Conservation (phyloP, 208 protist species). For the Leishmania braziliensis region DNA sequence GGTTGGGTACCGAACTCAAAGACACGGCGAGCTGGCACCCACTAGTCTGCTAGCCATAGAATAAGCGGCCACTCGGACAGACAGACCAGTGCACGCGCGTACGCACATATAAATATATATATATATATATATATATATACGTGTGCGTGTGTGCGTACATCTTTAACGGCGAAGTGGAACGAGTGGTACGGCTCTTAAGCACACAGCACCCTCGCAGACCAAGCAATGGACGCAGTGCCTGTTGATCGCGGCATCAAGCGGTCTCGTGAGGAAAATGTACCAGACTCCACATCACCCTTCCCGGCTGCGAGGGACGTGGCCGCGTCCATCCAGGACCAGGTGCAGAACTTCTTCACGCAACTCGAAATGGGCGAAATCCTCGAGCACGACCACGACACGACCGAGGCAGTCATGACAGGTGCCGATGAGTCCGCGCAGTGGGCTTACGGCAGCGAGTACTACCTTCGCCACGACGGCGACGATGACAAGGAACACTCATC, state of each 20-base stretch:
- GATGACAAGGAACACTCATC: constrained; percentile 18
- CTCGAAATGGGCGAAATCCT: constrained; percentile 44
- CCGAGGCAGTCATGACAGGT: constrained; percentile 54
- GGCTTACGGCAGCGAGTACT: constrained; percentile 76
- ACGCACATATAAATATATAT: background rate
- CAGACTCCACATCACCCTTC: too few relatives aligned
- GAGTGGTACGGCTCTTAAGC: background rate
- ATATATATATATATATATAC: background rate
- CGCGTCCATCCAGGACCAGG: constrained; percentile 19
- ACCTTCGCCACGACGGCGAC: constrained; percentile 42
- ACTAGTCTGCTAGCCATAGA: background rate
- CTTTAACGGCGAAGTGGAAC: background rate
- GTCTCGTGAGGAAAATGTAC: background rate
- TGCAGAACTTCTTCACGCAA: constrained; percentile 25
- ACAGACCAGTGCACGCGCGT: background rate
- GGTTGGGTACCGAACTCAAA: background rate
- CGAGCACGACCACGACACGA: constrained; percentile 49
- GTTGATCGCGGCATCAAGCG: constrained; percentile 13
- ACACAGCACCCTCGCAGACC: background rate
- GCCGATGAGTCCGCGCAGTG: constrained; percentile 49
- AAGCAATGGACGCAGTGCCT: background rate
- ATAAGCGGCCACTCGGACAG: background rate
- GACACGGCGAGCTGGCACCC: background rate
- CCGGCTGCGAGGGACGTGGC: background rate
- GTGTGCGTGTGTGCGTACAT: background rate